phyloP scores from a whole-genome alignment of 441 rosid species.

The Brassica balearica region DNA sequence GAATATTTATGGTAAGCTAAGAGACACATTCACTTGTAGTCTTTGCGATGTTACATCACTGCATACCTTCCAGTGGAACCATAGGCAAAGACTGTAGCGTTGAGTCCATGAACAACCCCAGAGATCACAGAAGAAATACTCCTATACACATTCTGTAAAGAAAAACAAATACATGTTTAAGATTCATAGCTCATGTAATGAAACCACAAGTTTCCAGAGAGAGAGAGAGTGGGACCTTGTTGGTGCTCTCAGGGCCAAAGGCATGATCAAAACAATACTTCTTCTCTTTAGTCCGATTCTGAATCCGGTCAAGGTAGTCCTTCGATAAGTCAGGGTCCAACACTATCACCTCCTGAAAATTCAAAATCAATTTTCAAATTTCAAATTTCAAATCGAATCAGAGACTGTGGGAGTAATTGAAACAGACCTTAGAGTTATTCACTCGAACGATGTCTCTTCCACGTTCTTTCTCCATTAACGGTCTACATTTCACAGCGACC shows the following conservation, averaged over 20 bases:
- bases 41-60: neutral
- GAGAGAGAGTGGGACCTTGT: slow-evolving; percentile 54
- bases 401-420: neutral
- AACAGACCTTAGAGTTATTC: slow-evolving; percentile 58
- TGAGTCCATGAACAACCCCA: slow-evolving; percentile 88
- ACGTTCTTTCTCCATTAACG: slow-evolving; percentile 62
- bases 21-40: slow-evolving; percentile 2
- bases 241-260: slow-evolving; percentile 71
- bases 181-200: slow-evolving; percentile 3
- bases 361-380: neutral
- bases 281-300: slow-evolving; percentile 85
- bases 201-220: slow-evolving; percentile 15
- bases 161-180: slow-evolving; percentile 31
- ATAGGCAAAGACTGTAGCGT: slow-evolving; percentile 91
- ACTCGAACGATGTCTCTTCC: slow-evolving; percentile 85
- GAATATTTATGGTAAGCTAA: neutral
- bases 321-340: slow-evolving; percentile 83
- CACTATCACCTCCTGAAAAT: slow-evolving; percentile 72
- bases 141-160: slow-evolving; percentile 67
- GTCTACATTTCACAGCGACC: slow-evolving; percentile 94
- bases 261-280: slow-evolving; percentile 81
- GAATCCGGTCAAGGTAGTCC: slow-evolving; percentile 83
- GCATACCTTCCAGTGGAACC: slow-evolving; percentile 92
- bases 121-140: slow-evolving; percentile 71
- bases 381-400: slow-evolving; percentile 17